Evolutionary conservation across 345 rosid genomes (phyloP).

Genomic region (Gossypium sturtianum): DNA sequence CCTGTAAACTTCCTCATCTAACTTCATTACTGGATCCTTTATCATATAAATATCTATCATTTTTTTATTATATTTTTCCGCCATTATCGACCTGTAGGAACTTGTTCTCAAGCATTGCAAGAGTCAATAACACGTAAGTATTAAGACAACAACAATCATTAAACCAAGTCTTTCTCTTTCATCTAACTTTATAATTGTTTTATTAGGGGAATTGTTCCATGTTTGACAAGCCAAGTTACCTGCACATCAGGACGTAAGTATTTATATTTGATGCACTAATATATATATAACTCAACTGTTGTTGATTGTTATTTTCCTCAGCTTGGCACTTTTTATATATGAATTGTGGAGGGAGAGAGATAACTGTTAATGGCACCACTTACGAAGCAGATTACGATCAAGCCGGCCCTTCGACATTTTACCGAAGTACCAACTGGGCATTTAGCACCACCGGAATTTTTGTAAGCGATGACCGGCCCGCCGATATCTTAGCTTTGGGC

Average conservation of each 20-base stretch:
- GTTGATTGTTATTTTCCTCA: slow-evolving; percentile 14
- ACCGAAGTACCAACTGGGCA: slow-evolving; percentile 38
- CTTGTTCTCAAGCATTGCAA: too few relatives aligned
- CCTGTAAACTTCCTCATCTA: too few relatives aligned
- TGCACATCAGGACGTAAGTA: neutral
- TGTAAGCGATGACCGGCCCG: slow-evolving; percentile 28
- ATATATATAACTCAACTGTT: neutral
- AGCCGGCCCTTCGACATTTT: slow-evolving; percentile 30
- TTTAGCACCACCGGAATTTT: slow-evolving; percentile 47
- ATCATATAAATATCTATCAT: too few relatives aligned
- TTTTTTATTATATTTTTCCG: too few relatives aligned
- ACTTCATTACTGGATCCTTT: too few relatives aligned
- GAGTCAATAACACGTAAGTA: too few relatives aligned
- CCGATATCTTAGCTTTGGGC: slow-evolving; percentile 17
- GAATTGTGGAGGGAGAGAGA: slow-evolving; percentile 42
- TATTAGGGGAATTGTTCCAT: slow-evolving; percentile 14
- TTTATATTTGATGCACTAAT: too few relatives aligned
- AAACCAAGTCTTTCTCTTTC: neutral
- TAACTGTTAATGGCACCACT: slow-evolving; percentile 7
- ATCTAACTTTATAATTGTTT: neutral
- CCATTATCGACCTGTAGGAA: too few relatives aligned
- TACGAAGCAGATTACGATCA: slow-evolving; percentile 27
- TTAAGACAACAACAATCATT: too few relatives aligned
- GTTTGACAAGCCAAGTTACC: neutral
- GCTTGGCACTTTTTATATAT: slow-evolving; percentile 24